Base-by-base conservation (phyloP, 1,284 basidiomycete genomes). In the Rhodotorula sp. region DNA sequence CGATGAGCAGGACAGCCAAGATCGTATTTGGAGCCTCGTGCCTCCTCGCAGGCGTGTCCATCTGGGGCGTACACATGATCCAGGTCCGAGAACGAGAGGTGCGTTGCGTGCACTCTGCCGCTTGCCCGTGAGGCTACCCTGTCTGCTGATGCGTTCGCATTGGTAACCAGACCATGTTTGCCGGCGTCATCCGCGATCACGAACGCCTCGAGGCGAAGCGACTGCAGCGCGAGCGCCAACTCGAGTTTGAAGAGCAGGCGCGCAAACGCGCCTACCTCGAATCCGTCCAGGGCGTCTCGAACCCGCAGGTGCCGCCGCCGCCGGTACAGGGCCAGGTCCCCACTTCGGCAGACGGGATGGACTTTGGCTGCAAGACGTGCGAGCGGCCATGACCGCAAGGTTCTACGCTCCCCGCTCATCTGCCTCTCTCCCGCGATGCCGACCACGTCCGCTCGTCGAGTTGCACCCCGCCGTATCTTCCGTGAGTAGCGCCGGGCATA, bases 21-120 rank as follows among this genome's bases (percentile, higher is more conserved):
- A 81, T 86, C 56, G 92, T 93, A 7, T 85, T 98, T 45, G 82
- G 84, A 47, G 85, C 84, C n/a, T 88, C 93, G 5, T 81, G 92
- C 63, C 77, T 87, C 14, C 81, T 90, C 64, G 88, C 90, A 19
- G 85, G 85, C 2, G 81, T 87, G 47, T 92, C 90, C 10, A 88
- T 99, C 78, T 95, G 89, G 87, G 92, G 88, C 28, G 95, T 99
- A 10, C 95, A 98, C 80, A 90, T 86, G 78, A 86, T 95, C 73
- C 95, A 99, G 81, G 84, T 86, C 57, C 85, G 87, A 78, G 95
- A 99, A 81, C 88, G 89, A 67, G 88, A 93, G 78, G 95, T 94
- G n/a, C n/a, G n/a, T n/a, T n/a, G n/a, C n/a, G n/a, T n/a, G n/a
- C n/a, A n/a, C n/a, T 58, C 21, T 21, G 5, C 18, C 26, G 5